phyloP scores from a whole-genome alignment of 495 filamentous ascomycete genomes.

The Alectoria sarmentosa region DNA sequence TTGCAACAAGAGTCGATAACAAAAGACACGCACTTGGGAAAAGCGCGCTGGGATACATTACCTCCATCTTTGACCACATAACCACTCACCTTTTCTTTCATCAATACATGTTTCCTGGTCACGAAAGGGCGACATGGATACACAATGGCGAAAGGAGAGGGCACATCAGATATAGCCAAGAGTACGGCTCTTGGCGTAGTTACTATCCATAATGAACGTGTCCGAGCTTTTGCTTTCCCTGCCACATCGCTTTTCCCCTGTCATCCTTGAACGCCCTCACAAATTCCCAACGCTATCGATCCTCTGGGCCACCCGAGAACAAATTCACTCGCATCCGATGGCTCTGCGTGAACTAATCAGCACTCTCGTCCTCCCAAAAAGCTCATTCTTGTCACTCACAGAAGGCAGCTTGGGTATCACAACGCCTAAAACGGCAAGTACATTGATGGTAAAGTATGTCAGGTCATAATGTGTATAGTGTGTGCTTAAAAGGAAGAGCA shows the following conservation, averaged over 20 bases:
- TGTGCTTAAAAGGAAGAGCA: conserved; percentile 91
- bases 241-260: background rate
- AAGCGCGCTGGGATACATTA: too few species aligned
- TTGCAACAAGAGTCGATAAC: too few species aligned
- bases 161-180: conserved; percentile 16
- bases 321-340: conserved; percentile 65
- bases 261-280: conserved; percentile 1
- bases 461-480: conserved; percentile 98
- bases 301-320: conserved; percentile 55
- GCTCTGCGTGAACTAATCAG: conserved; percentile 42
- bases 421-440: conserved; percentile 80
- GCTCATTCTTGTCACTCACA: conserved; percentile 49
- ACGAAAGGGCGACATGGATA: background rate
- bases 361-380: conserved; percentile 17
- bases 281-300: conserved; percentile 28
- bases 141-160: background rate
- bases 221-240: conserved; percentile 12
- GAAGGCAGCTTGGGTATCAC: conserved; percentile 93
- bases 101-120: background rate
- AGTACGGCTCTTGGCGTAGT: conserved; percentile 1
- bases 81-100: too few species aligned
- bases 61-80: too few species aligned
- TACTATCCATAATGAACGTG: conserved; percentile 18
- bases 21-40: too few species aligned
- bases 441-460: conserved; percentile 94